Conservation (phyloP, 2,329 filamentous ascomycete genomes). For the Diaporthe ampelina region DNA sequence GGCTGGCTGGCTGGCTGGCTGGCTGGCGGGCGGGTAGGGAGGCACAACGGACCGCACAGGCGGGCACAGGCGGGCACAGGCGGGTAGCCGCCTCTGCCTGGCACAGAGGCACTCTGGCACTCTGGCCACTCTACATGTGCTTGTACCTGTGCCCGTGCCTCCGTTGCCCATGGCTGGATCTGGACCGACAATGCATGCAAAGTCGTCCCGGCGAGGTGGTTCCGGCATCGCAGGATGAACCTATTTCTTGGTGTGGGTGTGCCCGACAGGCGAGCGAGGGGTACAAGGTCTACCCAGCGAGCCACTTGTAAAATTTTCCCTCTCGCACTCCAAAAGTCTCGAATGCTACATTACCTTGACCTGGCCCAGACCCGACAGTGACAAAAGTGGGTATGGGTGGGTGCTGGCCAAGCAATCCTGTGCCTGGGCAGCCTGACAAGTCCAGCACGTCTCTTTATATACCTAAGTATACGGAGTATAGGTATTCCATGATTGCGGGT, state of each 20-base stretch:
- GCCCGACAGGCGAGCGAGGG: conserved; percentile 13
- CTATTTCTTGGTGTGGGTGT: conserved; percentile 19
- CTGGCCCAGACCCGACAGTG: neutral
- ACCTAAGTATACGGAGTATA: too few species aligned
- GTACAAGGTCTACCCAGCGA: conserved; percentile 28
- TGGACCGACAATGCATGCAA: conserved; percentile 2
- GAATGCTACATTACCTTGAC: conserved; percentile 11
- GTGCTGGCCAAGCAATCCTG: neutral
- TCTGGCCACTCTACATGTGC: neutral
- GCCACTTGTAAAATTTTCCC: conserved; percentile 11
- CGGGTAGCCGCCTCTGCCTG: conserved; percentile 7
- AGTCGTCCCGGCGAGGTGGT: conserved; percentile 20
- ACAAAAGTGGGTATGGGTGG: neutral
- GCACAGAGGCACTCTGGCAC: too few species aligned
- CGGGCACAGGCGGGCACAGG: neutral
- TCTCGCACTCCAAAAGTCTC: conserved; percentile 5
- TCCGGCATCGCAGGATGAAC: conserved; percentile 30
- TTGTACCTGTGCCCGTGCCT: neutral
- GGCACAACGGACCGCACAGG: conserved; percentile 6
- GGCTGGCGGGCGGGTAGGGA: too few species aligned
- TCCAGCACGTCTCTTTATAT: neutral
- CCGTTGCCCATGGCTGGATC: neutral
- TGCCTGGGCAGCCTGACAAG: neutral
- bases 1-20: neutral
- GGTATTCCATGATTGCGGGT: too few species aligned